phyloP scores from a whole-genome alignment of 108 stramenopile genomes.

The Hondaea fermentalgiana region DNA sequence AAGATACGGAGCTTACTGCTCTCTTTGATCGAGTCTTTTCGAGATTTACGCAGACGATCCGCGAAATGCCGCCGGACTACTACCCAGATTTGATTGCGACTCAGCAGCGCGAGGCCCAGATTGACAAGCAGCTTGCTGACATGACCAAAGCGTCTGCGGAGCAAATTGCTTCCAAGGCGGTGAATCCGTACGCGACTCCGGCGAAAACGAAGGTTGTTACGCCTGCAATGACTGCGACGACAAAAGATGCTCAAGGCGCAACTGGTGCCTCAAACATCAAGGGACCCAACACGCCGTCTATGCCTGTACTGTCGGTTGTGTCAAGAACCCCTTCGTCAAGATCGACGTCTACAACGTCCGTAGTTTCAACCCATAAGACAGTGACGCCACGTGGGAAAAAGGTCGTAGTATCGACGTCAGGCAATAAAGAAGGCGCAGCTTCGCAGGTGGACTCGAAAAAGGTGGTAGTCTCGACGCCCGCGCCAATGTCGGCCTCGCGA shows the following conservation, averaged over 20 bases:
- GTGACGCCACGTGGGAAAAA: too few species aligned
- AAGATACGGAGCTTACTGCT: too few species aligned
- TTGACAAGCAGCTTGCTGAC: background rate
- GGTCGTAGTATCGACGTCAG: too few species aligned
- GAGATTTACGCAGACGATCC: background rate
- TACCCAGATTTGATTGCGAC: background rate
- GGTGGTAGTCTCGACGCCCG: too few species aligned
- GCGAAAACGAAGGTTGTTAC: background rate
- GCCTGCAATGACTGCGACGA: background rate
- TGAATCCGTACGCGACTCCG: background rate
- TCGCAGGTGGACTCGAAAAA: too few species aligned
- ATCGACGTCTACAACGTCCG: too few species aligned
- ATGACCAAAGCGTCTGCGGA: background rate
- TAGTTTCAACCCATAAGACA: too few species aligned
- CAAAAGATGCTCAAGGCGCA: background rate
- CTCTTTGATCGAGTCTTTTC: background rate
- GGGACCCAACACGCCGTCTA: background rate
- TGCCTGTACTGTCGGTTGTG: too few species aligned
- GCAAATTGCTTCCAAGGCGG: background rate
- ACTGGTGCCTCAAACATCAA: background rate
- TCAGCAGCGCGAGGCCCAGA: background rate
- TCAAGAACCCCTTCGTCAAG: too few species aligned
- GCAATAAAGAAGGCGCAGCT: too few species aligned
- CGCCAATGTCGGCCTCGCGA: too few species aligned
- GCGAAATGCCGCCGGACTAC: background rate